These are phyloP conservation scores for Chytriomyces sp. DNA, from an alignment of 192 early-diverging fungal genomes.

Conservation along the genomic window DNA sequence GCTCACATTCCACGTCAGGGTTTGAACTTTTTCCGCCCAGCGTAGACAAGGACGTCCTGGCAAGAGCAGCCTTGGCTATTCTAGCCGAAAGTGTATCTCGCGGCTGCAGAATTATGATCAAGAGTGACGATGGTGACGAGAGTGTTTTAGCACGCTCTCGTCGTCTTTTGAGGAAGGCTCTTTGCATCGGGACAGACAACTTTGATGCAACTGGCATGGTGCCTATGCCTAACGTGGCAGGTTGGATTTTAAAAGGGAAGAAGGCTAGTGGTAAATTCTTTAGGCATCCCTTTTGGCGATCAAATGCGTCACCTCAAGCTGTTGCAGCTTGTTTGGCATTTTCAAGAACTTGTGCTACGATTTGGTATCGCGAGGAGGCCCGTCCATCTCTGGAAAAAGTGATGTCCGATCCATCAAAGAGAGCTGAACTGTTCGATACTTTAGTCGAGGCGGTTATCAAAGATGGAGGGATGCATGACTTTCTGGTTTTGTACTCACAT, in stretches of 20 bases:
- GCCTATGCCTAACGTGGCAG: neutral
- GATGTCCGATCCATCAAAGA: neutral
- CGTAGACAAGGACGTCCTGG: neutral
- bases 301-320: slow-evolving; percentile 5
- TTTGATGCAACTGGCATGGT: neutral
- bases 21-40: neutral
- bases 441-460: neutral
- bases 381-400: neutral
- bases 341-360: neutral
- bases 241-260: neutral
- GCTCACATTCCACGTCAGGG: neutral
- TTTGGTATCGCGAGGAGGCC: neutral
- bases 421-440: neutral
- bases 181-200: neutral
- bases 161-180: neutral
- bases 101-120: slow-evolving; percentile 11
- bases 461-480: slow-evolving; percentile 5
- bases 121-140: neutral
- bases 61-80: slow-evolving; percentile 2
- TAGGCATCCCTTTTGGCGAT: neutral
- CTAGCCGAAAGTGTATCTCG: slow-evolving; percentile 3
- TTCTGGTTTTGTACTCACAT: neutral
- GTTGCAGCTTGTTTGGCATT: slow-evolving; percentile 12
- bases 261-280: neutral
- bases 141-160: neutral